These are phyloP conservation scores for Raffaelea arxii DNA, from an alignment of 2,329 filamentous ascomycete genomes.

Conservation along the genomic window DNA sequence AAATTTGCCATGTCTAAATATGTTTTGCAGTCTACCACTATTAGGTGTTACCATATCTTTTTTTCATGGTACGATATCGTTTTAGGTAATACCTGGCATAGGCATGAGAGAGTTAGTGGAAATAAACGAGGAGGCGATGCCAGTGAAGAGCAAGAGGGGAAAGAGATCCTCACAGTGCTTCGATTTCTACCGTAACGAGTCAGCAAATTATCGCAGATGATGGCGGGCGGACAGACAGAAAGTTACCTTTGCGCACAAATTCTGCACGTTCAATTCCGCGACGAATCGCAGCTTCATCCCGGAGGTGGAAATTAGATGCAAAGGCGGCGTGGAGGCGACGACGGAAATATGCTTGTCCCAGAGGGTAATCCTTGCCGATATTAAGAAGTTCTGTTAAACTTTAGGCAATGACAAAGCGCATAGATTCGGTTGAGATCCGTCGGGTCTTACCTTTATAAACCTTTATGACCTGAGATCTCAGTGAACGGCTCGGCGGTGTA, in stretches of 20 bases:
- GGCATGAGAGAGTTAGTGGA: conserved; percentile 7
- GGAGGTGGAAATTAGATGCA: conserved; percentile 59
- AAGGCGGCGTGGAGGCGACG: conserved; percentile 79
- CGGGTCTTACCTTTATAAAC: conserved; percentile 69
- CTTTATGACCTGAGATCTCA: conserved; percentile 48
- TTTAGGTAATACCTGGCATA: conserved; percentile 73
- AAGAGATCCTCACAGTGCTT: conserved; percentile 87
- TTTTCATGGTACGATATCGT: conserved; percentile 74
- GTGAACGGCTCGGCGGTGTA: neutral
- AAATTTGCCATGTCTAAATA: too few relatives aligned
- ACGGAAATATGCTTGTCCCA: conserved; percentile 73
- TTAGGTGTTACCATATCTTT: conserved; percentile 56
- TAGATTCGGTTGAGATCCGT: neutral
- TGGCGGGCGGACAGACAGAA: too few relatives aligned
- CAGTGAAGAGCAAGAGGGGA: too few relatives aligned
- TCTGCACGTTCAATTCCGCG: conserved; percentile 68
- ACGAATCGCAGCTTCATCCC: conserved; percentile 65
- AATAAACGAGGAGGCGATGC: too few relatives aligned
- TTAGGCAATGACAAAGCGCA: neutral
- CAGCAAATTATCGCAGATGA: too few relatives aligned
- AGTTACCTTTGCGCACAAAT: conserved; percentile 89
- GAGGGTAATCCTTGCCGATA: conserved; percentile 77
- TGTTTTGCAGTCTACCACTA: neutral
- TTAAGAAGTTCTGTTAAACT: conserved; percentile 61
- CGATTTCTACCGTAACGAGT: too few relatives aligned